Percentiles rank a stretch among this genome's conserved stretches.
Conservation (phyloP, 2,329 filamentous ascomycete species). For the Triangularia verruculosa region DNA sequence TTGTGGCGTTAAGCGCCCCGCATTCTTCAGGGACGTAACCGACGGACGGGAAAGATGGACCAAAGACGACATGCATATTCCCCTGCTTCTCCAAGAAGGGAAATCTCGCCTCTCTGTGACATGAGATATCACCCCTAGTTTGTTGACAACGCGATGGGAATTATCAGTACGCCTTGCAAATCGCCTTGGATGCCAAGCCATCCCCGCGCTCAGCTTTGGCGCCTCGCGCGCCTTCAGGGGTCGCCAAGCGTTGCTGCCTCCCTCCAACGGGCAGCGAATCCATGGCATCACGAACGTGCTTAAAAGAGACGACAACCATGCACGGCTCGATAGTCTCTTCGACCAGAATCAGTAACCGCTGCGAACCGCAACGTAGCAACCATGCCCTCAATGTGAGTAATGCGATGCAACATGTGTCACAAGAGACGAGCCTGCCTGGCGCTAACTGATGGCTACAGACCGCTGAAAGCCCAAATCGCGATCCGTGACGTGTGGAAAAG, state of each 20-base stretch:
- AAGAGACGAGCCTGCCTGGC: neutral
- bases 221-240: conserved; percentile 9
- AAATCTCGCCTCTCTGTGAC: neutral
- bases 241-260: conserved; percentile 10
- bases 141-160: neutral
- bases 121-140: neutral
- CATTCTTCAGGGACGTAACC: neutral
- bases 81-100: neutral
- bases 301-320: neutral
- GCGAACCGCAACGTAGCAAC: neutral
- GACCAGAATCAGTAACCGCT: neutral
- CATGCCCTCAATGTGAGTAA: conserved; percentile 21
- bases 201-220: conserved; percentile 20
- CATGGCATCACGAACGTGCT: neutral
- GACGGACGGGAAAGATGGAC: neutral
- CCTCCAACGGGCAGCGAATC: neutral
- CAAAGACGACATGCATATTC: neutral
- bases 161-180: conserved; percentile 14
- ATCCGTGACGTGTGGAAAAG: conserved; percentile 45
- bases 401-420: neutral
- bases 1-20: neutral
- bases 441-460: conserved; percentile 31
- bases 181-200: conserved; percentile 17
- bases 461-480: conserved; percentile 41
- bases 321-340: neutral